A percentile compares a stretch with the other conserved stretches of the same genome.
Conservation (phyloP, 768 basidiomycete species). For the Rhizopogon roseolus region DNA sequence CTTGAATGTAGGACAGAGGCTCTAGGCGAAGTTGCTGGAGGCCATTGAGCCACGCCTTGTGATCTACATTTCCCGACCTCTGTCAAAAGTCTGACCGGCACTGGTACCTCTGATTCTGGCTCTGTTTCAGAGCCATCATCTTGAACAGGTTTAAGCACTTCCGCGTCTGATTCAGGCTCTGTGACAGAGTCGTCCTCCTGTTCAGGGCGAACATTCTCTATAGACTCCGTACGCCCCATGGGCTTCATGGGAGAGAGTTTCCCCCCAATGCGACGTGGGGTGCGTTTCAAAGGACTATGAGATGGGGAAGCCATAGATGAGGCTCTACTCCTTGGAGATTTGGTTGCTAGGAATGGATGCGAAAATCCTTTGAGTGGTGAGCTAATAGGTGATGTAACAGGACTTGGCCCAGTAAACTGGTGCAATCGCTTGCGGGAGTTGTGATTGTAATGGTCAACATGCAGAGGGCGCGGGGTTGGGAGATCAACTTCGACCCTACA, state of each 20-base stretch:
- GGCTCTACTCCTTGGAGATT: constrained; percentile 1
- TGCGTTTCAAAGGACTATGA: constrained; percentile 2
- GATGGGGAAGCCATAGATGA: background rate
- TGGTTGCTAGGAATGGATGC: background rate
- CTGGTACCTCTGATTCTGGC: constrained; percentile 27
- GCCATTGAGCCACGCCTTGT: background rate
- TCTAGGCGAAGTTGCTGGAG: background rate
- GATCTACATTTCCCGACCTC: constrained; percentile 10
- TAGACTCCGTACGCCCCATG: background rate
- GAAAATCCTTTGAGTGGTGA: background rate
- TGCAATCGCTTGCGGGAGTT: constrained; percentile 1
- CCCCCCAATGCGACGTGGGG: background rate
- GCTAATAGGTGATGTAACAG: constrained; percentile 1
- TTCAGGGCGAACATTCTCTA: constrained; percentile 2
- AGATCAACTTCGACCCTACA: background rate
- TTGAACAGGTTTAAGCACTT: background rate
- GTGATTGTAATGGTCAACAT: background rate
- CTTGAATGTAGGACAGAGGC: background rate
- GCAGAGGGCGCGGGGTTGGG: background rate
- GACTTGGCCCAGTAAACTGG: background rate
- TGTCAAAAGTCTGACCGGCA: constrained; percentile 7
- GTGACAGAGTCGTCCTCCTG: constrained; percentile 23
- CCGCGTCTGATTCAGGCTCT: constrained; percentile 25
- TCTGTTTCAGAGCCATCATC: constrained; percentile 26
- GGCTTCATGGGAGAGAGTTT: background rate